phyloP scores from a whole-genome alignment of 495 filamentous ascomycete genomes.

The Penicillium paxilli region DNA sequence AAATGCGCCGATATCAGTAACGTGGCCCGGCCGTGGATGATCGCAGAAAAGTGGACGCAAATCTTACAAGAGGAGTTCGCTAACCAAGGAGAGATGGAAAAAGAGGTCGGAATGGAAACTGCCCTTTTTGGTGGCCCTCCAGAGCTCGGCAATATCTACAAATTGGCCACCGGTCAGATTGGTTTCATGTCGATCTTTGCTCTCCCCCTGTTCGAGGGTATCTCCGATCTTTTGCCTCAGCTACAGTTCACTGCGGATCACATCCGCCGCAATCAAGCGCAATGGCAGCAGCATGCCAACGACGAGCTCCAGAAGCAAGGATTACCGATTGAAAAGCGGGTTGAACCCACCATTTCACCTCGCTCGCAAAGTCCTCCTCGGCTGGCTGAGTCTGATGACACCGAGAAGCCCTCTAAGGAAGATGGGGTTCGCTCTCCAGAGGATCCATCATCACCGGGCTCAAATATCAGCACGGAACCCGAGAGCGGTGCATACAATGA shows the following conservation, averaged over 20 bases:
- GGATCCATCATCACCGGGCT: slow-evolving; percentile 21
- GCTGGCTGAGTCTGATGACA: slow-evolving; percentile 1
- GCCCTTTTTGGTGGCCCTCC: slow-evolving; percentile 82
- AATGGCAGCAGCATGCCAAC: slow-evolving; percentile 71
- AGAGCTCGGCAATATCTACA: slow-evolving; percentile 74
- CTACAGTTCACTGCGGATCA: slow-evolving; percentile 83
- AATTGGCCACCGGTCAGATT: slow-evolving; percentile 84
- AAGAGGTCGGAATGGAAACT: slow-evolving; percentile 79
- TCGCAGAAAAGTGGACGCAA: slow-evolving; percentile 83
- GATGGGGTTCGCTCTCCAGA: slow-evolving; percentile 3
- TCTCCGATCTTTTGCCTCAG: slow-evolving; percentile 78
- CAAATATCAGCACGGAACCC: slow-evolving; percentile 17
- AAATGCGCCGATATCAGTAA: slow-evolving; percentile 99
- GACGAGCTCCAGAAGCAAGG: slow-evolving; percentile 40
- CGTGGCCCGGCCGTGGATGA: slow-evolving; percentile 80
- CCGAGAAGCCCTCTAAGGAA: slow-evolving; percentile 1
- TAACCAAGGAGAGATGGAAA: slow-evolving; percentile 89
- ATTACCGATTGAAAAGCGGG: slow-evolving; percentile 21
- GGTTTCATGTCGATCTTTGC: slow-evolving; percentile 97
- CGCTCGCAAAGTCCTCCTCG: slow-evolving; percentile 38
- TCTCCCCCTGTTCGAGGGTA: slow-evolving; percentile 81
- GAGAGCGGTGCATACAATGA: slow-evolving; percentile 28
- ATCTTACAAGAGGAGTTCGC: slow-evolving; percentile 93
- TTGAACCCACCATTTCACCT: slow-evolving; percentile 34
- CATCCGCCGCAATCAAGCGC: slow-evolving; percentile 68